phyloP scores from a whole-genome alignment of 331 rosid species.

The Quercus tomentella region DNA sequence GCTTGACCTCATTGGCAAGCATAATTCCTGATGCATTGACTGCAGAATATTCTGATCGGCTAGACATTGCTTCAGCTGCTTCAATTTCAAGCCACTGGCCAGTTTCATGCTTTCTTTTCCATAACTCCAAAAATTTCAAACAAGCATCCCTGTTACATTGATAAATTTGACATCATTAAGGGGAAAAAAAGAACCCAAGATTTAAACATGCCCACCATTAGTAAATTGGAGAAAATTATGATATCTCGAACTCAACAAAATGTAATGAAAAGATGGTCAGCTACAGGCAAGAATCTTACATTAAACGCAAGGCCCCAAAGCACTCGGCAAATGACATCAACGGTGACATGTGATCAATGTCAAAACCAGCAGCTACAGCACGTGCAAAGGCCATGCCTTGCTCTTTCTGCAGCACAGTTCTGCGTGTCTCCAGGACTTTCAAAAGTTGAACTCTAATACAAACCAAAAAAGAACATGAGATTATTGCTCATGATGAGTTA shows the following conservation, averaged over 20 bases:
- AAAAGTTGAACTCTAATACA: slow-evolving; percentile 77
- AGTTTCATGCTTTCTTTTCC: slow-evolving; percentile 95
- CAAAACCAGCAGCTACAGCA: slow-evolving; percentile 99
- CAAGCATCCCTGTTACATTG: slow-evolving; percentile 73
- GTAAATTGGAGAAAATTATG: slow-evolving; percentile 16
- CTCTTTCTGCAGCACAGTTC: slow-evolving; percentile 86
- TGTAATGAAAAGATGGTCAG: not conserved
- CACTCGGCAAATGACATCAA: slow-evolving; percentile 81
- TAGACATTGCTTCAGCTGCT: slow-evolving; percentile 71
- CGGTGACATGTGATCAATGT: slow-evolving; percentile 60
- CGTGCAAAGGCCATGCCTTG: slow-evolving; percentile 99
- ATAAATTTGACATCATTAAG: slow-evolving; percentile 18
- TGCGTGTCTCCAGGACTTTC: slow-evolving; percentile 94
- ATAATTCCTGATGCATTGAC: slow-evolving; percentile 62
- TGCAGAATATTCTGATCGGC: slow-evolving; percentile 57
- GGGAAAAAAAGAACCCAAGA: not conserved
- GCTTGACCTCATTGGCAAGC: slow-evolving; percentile 52
- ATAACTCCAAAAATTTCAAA: slow-evolving; percentile 67
- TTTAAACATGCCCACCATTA: slow-evolving; percentile 6
- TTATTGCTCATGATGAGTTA: not conserved
- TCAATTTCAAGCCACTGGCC: slow-evolving; percentile 99
- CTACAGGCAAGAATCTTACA: slow-evolving; percentile 44
- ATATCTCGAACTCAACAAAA: not conserved
- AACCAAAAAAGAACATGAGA: slow-evolving; percentile 15
- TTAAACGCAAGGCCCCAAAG: slow-evolving; percentile 93